Base-by-base conservation (phyloP, 1,284 basidiomycete species). In the Stygiomarasmius scandens region DNA sequence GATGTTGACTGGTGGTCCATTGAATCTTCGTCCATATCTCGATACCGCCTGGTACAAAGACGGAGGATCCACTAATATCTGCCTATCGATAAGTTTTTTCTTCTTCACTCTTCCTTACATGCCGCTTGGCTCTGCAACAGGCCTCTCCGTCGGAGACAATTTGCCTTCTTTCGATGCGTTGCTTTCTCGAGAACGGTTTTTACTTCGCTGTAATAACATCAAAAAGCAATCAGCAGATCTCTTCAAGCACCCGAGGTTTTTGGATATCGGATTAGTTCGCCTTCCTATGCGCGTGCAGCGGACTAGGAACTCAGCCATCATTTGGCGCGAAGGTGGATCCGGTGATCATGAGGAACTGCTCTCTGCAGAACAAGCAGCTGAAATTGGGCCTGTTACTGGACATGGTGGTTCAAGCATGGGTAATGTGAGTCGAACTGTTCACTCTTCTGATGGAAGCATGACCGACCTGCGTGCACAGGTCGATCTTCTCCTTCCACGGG, bases 21-120 rank as follows among this genome's bases (percentile, higher is more conserved):
- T 84, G 20, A 86, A 81, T 64, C 54, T 85, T 38, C 75, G 86
- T 5, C 77, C 81, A 3, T 78, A 77, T 62, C 72, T 86, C 20
- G 77, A 85, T 61, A 61, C 65, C 24, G 60, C 71, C 19, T 86
- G 84, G 84, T 73, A 73, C 52, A 60, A 75, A 2, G 61, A 54
- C 2, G 83, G 82, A 0, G 85, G 84, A 2, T 65, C 64, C 8
- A 68, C 64, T 2, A 80, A 81, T 56, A 74, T 81, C 20, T 71
- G 72, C 50, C 50, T 81, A 12, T 71, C 74, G 20, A 76, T 85
- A 44, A 71, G 77, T 23, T 77, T 77, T 56, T 83, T 76, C 63
- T 72, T 65, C 49, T 76, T 73, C 59, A 69, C 66, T 10, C 73
- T 85, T 5, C 79, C 83, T 0, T 81, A 77, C 61, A 81, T 85